A percentile compares a stretch with the other conserved stretches of the same genome.
phyloP scores from a whole-genome alignment of 2,329 filamentous ascomycete genomes.

The Diaporthe nobilis region DNA sequence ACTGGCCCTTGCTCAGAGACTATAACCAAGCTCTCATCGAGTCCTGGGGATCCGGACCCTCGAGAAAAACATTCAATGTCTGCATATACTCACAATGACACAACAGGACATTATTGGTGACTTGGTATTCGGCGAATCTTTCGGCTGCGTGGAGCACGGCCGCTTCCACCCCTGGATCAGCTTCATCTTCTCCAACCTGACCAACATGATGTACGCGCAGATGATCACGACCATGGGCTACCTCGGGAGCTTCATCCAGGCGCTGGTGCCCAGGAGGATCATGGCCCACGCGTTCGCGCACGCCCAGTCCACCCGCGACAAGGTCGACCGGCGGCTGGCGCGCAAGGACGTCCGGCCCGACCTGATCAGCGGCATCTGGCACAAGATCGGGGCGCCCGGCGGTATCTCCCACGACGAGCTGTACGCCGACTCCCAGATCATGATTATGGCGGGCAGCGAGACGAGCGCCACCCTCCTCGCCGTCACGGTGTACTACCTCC shows the following conservation, averaged over 20 bases:
- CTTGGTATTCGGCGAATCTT: slow-evolving; percentile 46
- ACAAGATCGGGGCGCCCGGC: slow-evolving; percentile 25
- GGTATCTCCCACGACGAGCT: slow-evolving; percentile 40
- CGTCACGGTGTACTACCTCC: slow-evolving; percentile 40
- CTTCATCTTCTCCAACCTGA: slow-evolving; percentile 46
- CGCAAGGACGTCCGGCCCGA: slow-evolving; percentile 39
- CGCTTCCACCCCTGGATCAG: slow-evolving; percentile 47
- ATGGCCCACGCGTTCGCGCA: slow-evolving; percentile 39
- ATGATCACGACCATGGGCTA: slow-evolving; percentile 41
- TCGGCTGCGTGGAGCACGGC: slow-evolving; percentile 44
- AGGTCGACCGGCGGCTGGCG: slow-evolving; percentile 41
- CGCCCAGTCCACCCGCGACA: slow-evolving; percentile 40
- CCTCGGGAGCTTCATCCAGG: slow-evolving; percentile 38
- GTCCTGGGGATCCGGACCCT: too few relatives aligned
- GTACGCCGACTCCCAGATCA: slow-evolving; percentile 42
- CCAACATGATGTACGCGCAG: slow-evolving; percentile 44
- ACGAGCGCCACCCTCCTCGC: slow-evolving; percentile 43
- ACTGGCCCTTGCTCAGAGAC: background rate
- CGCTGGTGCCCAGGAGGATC: slow-evolving; percentile 36
- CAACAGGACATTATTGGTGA: slow-evolving; percentile 46
- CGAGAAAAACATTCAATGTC: background rate
- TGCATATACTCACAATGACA: background rate
- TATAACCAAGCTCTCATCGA: accelerated
- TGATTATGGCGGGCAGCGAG: slow-evolving; percentile 43
- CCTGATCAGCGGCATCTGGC: slow-evolving; percentile 37